Conservation (phyloP, 176 grass and related monocot genomes). For the Dactylis glomerata region DNA sequence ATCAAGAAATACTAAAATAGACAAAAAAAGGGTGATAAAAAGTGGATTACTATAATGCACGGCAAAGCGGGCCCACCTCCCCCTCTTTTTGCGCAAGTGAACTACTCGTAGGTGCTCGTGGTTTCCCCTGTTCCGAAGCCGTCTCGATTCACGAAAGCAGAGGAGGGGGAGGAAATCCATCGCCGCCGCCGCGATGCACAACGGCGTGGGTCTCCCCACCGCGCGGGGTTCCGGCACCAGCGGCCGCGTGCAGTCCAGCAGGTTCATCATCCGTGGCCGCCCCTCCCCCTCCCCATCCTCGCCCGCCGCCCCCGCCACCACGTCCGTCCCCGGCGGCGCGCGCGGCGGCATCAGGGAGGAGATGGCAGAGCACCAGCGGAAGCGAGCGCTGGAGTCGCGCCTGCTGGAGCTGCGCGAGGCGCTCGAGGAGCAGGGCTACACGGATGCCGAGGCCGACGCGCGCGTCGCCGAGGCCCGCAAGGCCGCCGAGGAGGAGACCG, state of each 20-base stretch:
- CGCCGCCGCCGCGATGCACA: slow-evolving; percentile 39
- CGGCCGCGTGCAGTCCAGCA: slow-evolving; percentile 56
- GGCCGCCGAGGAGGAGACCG: slow-evolving; percentile 29
- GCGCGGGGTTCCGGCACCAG: slow-evolving; percentile 59
- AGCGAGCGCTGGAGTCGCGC: slow-evolving; percentile 45
- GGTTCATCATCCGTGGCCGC: slow-evolving; percentile 41
- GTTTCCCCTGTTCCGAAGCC: too few species aligned
- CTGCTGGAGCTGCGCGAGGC: slow-evolving; percentile 50
- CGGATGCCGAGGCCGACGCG: slow-evolving; percentile 39
- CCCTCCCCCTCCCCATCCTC: not conserved
- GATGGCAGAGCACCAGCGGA: slow-evolving; percentile 56
- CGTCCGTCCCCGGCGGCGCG: not conserved
- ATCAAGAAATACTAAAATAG: too few species aligned
- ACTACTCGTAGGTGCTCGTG: too few species aligned
- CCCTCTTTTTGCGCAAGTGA: too few species aligned
- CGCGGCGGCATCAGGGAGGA: slow-evolving; percentile 29
- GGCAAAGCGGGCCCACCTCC: too few species aligned
- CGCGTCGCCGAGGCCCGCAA: slow-evolving; percentile 35
- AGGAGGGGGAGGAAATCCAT: too few species aligned
- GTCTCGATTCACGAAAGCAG: too few species aligned
- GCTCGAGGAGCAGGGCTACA: slow-evolving; percentile 48
- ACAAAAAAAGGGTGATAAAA: too few species aligned
- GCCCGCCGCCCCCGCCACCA: not conserved
- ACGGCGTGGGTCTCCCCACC: slow-evolving; percentile 62
- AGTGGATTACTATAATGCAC: too few species aligned